Percentiles rank a stretch among this genome's conserved stretches.
Conservation (phyloP, 1,284 basidiomycete species). For the Malassezia globosa region DNA sequence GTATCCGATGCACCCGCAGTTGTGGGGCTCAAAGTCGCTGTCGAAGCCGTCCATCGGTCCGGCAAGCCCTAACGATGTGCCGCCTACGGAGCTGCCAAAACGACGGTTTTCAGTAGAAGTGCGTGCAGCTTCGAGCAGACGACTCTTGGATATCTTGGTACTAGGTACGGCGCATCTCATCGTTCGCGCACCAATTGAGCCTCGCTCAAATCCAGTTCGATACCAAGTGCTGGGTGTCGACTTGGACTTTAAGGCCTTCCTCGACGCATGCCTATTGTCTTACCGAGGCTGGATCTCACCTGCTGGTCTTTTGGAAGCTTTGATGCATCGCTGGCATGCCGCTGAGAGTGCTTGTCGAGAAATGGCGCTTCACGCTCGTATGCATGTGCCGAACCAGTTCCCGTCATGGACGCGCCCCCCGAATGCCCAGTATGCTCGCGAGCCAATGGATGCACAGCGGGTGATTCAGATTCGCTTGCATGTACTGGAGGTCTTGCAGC, state of each 20-base stretch:
- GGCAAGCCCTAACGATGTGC: neutral
- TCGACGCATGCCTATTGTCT: conserved; percentile 35
- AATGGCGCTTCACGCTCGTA: conserved; percentile 25
- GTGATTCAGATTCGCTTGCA: conserved; percentile 32
- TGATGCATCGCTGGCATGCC: conserved; percentile 33
- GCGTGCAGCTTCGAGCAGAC: conserved; percentile 28
- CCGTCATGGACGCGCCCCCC: conserved; percentile 32
- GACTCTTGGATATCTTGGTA: conserved; percentile 38
- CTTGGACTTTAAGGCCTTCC: conserved; percentile 31
- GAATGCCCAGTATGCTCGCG: conserved; percentile 17
- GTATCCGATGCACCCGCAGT: neutral
- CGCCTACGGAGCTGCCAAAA: neutral
- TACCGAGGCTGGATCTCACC: conserved; percentile 32
- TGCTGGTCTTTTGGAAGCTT: conserved; percentile 34
- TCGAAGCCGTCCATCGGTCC: neutral
- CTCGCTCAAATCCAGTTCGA: neutral
- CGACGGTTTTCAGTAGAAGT: conserved; percentile 8
- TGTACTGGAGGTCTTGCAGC: conserved; percentile 25
- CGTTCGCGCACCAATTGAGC: conserved; percentile 15
- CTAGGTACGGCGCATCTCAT: conserved; percentile 38
- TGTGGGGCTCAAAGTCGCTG: neutral
- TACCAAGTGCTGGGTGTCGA: conserved; percentile 23
- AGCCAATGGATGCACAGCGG: conserved; percentile 36
- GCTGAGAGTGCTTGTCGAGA: conserved; percentile 40
- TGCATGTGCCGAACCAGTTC: conserved; percentile 31